phyloP scores from a whole-genome alignment of 2,329 filamentous ascomycete genomes.

The Rosellinia necatrix region DNA sequence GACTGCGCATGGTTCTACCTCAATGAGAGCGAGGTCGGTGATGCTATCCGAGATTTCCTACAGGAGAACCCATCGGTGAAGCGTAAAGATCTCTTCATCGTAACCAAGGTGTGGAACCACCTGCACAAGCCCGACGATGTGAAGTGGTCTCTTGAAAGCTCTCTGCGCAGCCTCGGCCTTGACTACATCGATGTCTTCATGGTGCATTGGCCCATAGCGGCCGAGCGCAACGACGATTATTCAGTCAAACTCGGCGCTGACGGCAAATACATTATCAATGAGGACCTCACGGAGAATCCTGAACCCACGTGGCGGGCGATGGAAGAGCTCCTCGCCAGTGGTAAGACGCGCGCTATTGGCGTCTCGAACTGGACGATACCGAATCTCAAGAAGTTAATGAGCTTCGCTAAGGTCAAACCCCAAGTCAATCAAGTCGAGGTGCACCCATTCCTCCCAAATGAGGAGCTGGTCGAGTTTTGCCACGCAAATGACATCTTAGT shows the following conservation, averaged over 20 bases:
- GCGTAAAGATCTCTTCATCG: slow-evolving; percentile 60
- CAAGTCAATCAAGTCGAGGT: slow-evolving; percentile 53
- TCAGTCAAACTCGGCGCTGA: slow-evolving; percentile 51
- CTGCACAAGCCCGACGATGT: slow-evolving; percentile 67
- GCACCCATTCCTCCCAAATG: slow-evolving; percentile 53
- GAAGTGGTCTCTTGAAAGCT: slow-evolving; percentile 56
- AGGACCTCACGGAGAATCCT: slow-evolving; percentile 68
- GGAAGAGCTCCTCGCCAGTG: slow-evolving; percentile 49
- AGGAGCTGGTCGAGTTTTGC: slow-evolving; percentile 58
- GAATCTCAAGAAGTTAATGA: slow-evolving; percentile 46
- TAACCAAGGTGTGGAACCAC: slow-evolving; percentile 72
- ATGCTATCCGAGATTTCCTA: slow-evolving; percentile 56
- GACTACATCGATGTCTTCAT: slow-evolving; percentile 64
- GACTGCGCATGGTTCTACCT: slow-evolving; percentile 72
- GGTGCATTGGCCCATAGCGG: slow-evolving; percentile 58
- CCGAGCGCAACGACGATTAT: slow-evolving; percentile 49
- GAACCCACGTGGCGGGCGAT: slow-evolving; percentile 66
- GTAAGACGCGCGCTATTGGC: slow-evolving; percentile 47
- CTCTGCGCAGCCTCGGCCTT: slow-evolving; percentile 56
- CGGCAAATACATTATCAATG: slow-evolving; percentile 55
- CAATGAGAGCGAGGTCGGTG: slow-evolving; percentile 67
- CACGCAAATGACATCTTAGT: slow-evolving; percentile 55
- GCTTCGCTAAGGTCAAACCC: slow-evolving; percentile 46
- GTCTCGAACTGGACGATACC: slow-evolving; percentile 52
- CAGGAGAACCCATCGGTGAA: slow-evolving; percentile 50